Evolutionary conservation across 1,284 basidiomycete species (phyloP).

Genomic region (Uromyces viciae-fabae): DNA sequence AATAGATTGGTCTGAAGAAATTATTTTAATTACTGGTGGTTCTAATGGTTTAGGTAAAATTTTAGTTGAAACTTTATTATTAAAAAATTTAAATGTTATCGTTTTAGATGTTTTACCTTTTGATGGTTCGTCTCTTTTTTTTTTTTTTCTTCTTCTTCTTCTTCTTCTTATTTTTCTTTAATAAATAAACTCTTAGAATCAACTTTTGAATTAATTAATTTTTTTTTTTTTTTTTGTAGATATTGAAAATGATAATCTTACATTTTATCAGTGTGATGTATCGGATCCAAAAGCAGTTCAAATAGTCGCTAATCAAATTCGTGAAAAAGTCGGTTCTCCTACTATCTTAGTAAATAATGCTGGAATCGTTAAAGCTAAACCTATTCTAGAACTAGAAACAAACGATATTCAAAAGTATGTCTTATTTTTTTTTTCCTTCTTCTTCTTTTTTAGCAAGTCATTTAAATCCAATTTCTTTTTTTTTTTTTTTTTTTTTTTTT

Average conservation of each 20-base stretch:
- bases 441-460: background rate
- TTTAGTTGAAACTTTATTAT: constrained; percentile 12
- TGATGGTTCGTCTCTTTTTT: background rate
- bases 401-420: constrained; percentile 63
- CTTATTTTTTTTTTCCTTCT: constrained; percentile 3
- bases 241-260: background rate
- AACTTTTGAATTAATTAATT: background rate
- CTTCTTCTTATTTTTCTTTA: background rate
- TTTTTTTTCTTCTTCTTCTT: background rate
- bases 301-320: constrained; percentile 14
- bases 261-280: constrained; percentile 37
- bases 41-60: constrained; percentile 22
- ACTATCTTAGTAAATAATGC: constrained; percentile 93
- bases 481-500: background rate
- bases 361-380: constrained; percentile 85
- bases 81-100: constrained; percentile 15
- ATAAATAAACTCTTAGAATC: too few species aligned
- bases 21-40: constrained; percentile 30
- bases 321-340: constrained; percentile 70
- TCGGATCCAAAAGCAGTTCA: constrained; percentile 1
- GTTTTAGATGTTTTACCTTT: constrained; percentile 29
- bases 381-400: constrained; percentile 71
- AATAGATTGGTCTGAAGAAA: constrained; percentile 32
- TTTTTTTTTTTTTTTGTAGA: constrained; percentile 5
- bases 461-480: background rate